Percentiles rank a stretch among this genome's conserved stretches.
Conservation (phyloP, 768 basidiomycete genomes). For the Boletus rubescentipes region DNA sequence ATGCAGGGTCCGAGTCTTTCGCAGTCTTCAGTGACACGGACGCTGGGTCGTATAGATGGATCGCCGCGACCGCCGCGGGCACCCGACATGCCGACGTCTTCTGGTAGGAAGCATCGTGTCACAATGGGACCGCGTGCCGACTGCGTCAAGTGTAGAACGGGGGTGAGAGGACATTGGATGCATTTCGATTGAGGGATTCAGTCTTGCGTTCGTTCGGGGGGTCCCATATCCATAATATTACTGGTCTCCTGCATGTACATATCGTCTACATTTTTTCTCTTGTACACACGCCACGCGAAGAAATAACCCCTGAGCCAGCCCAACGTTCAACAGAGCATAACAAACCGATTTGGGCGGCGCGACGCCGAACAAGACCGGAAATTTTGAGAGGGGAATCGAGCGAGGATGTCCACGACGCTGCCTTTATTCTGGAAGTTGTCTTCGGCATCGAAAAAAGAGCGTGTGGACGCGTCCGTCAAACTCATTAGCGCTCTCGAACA, state of each 20-base stretch:
- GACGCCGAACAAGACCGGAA: not conserved
- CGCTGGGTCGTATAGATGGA: slow-evolving; percentile 15
- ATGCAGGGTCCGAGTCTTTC: not conserved
- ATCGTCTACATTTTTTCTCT: not conserved
- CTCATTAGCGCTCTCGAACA: slow-evolving; percentile 79
- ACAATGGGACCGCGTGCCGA: slow-evolving; percentile 73
- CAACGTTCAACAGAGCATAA: slow-evolving; percentile 26
- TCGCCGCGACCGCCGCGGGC: slow-evolving; percentile 16
- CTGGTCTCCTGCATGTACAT: slow-evolving; percentile 5
- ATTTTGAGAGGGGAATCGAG: slow-evolving; percentile 11
- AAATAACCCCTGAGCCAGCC: slow-evolving; percentile 2
- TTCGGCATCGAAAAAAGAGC: slow-evolving; percentile 73
- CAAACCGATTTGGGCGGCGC: slow-evolving; percentile 24
- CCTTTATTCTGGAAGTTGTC: slow-evolving; percentile 95
- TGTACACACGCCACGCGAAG: no score
- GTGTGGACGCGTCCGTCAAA: slow-evolving; percentile 83
- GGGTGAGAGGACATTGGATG: slow-evolving; percentile 71
- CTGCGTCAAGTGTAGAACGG: slow-evolving; percentile 62
- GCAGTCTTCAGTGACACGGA: slow-evolving; percentile 4
- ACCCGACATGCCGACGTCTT: slow-evolving; percentile 14
- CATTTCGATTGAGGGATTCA: slow-evolving; percentile 51
- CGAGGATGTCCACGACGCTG: slow-evolving; percentile 77
- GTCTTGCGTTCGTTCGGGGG: no score
- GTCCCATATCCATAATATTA: slow-evolving; percentile 3
- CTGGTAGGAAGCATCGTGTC: slow-evolving; percentile 45